These are phyloP conservation scores for Ganoderma boninense DNA, from an alignment of 1,284 basidiomycete genomes.

Conservation along the genomic window DNA sequence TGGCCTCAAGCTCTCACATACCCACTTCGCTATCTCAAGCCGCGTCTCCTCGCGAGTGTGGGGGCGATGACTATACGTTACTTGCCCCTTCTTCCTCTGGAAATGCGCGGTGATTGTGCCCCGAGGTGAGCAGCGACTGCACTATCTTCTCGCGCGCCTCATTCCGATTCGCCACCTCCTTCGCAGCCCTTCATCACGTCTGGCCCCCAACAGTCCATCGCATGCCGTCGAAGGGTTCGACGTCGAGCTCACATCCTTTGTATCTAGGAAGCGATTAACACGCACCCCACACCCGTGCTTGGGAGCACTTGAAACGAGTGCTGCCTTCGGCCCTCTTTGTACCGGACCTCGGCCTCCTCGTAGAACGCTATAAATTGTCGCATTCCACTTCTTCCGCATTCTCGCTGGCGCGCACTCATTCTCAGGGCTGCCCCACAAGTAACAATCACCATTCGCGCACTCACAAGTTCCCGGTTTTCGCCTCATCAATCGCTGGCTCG, in stretches of 20 bases:
- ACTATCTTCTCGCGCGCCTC: background rate
- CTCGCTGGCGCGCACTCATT: background rate
- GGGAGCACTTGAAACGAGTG: background rate
- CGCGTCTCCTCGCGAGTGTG: background rate
- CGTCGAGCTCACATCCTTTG: background rate
- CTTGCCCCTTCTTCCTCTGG: background rate
- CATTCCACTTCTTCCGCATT: background rate
- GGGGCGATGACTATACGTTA: background rate
- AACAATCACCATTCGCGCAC: too few species aligned
- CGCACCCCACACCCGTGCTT: background rate
- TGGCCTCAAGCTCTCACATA: slow-evolving; percentile 26
- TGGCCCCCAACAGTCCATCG: background rate
- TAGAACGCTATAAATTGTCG: background rate
- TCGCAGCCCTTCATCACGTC: background rate
- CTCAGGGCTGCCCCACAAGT: too few species aligned
- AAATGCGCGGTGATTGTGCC: background rate
- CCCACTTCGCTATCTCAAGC: slow-evolving; percentile 29
- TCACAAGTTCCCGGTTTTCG: too few species aligned
- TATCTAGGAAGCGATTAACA: background rate
- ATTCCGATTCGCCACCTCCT: background rate
- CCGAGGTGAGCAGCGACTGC: background rate
- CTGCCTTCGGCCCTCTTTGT: background rate
- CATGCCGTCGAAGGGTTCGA: background rate
- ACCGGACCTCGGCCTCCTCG: background rate
- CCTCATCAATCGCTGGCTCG: too few species aligned